Evolutionary conservation across 2,329 filamentous ascomycete species (phyloP), one percentile per base, ranked within the genome.

Genomic region (Fusarium drepaniforme): DNA sequence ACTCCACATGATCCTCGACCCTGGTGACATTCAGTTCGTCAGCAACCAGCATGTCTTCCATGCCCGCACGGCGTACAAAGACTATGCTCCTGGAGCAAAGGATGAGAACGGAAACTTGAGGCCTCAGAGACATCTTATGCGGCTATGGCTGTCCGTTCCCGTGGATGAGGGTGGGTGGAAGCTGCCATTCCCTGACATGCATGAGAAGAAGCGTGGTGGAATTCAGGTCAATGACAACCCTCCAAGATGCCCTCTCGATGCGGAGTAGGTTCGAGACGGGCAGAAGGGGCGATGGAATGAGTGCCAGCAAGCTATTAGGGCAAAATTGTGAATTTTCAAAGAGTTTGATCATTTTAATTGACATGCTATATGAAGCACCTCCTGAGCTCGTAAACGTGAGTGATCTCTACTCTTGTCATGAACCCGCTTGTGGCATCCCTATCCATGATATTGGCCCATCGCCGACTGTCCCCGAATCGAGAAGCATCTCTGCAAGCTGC

Each of bases 1-100:
- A 6, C 86, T 97, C 76, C 94, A 96, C 83, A 97, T 97, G 93
- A 86, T 96, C 49, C 88, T 97, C 81, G 93, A 96, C 74, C 89
- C 96, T 18, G 94, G 94, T 59, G 94, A 97, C 79, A 95, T 97
- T 67, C 95, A 97, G 83, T 95, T 97, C 71, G 64, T 97, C 71
- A 91, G 91, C 73, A 97, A 97, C 80, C 88, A 89, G 62, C 94
- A 97, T 80, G 88, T 96, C 9, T 83, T 97, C 67, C 95, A 97
- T 81, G 93, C 94, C 1, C 86, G 94, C 42, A 97, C 94, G 0
- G 93, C 89, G 25, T 97, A 97, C 83, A 93, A 87, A 61, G 79
- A 87, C 73, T 83, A 89, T 82, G 89, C 89, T 18, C 90, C 92
- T 25, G 91, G 92, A 59, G 87, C 87, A 30, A 66, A 46, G 33